Conservation (phyloP, 2,329 filamentous ascomycete genomes). For the Chrysosphaeria jannelii region DNA sequence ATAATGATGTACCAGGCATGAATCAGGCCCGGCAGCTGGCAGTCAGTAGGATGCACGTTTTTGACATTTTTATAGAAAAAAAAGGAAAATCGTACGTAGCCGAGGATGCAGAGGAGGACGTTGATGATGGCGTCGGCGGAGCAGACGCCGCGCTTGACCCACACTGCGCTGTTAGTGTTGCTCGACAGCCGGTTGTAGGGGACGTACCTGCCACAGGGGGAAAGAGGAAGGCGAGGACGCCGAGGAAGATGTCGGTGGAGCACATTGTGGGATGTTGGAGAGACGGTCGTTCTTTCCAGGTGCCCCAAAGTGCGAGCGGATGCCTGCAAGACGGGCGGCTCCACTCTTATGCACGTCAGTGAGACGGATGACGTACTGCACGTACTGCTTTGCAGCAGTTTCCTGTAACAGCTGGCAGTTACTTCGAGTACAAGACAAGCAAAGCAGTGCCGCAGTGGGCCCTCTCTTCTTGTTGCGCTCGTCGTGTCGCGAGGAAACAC, state of each 20-base stretch:
- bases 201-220: slow-evolving; percentile 31
- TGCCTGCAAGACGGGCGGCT: too few species aligned
- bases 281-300: too few species aligned
- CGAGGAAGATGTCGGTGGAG: slow-evolving; percentile 29
- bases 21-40: slow-evolving; percentile 49
- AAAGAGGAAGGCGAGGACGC: slow-evolving; percentile 31
- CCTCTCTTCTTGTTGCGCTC: too few species aligned
- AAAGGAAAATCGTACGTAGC: slow-evolving; percentile 17
- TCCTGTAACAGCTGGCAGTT: too few species aligned
- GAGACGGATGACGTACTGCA: too few species aligned
- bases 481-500: too few species aligned
- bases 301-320: too few species aligned
- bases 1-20: slow-evolving; percentile 98
- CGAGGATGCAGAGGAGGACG: slow-evolving; percentile 58
- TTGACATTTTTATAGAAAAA: background rate
- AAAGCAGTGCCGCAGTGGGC: too few species aligned
- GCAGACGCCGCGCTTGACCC: slow-evolving; percentile 89
- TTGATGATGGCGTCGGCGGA: slow-evolving; percentile 84
- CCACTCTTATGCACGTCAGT: too few species aligned
- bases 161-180: slow-evolving; percentile 29
- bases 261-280: slow-evolving; percentile 28
- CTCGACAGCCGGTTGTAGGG: background rate
- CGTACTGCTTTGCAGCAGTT: too few species aligned
- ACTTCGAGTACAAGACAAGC: too few species aligned
- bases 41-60: background rate